Evolutionary conservation across 2,329 filamentous ascomycete genomes (phyloP).

Genomic region (Zasmidium citrigriseum): DNA sequence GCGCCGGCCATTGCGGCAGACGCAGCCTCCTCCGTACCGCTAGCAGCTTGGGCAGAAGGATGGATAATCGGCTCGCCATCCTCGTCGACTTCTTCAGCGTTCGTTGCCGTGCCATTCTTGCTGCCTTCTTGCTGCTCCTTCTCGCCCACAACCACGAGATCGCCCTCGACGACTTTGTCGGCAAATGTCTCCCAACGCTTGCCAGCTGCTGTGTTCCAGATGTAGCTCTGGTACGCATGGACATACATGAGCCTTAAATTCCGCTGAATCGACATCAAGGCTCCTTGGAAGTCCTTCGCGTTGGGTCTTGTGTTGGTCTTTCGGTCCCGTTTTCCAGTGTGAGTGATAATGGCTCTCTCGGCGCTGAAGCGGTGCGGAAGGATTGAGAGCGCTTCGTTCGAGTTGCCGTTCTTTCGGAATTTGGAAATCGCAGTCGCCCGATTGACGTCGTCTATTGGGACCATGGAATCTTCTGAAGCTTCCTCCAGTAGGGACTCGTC

Average conservation of each 20-base stretch:
- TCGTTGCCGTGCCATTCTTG: slow-evolving; percentile 34
- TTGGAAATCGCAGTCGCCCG: slow-evolving; percentile 77
- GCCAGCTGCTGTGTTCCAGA: slow-evolving; percentile 88
- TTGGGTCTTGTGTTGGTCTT: slow-evolving; percentile 49
- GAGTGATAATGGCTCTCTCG: slow-evolving; percentile 75
- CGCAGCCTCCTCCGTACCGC: slow-evolving; percentile 7
- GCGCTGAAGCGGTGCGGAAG: slow-evolving; percentile 82
- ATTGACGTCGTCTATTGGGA: slow-evolving; percentile 73
- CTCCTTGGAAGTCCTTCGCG: slow-evolving; percentile 74
- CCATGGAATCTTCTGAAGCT: slow-evolving; percentile 48
- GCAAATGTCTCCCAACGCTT: slow-evolving; percentile 79
- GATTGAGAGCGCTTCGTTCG: slow-evolving; percentile 59
- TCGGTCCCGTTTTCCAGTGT: slow-evolving; percentile 58
- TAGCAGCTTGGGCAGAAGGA: slow-evolving; percentile 43
- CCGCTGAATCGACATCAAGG: slow-evolving; percentile 75
- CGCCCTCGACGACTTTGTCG: slow-evolving; percentile 73
- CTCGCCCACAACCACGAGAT: slow-evolving; percentile 72
- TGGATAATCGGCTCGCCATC: slow-evolving; percentile 68
- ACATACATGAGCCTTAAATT: slow-evolving; percentile 91
- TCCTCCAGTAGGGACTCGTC: slow-evolving; percentile 63
- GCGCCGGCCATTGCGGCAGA: slow-evolving; percentile 47
- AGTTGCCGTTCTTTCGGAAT: slow-evolving; percentile 61
- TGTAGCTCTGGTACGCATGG: slow-evolving; percentile 90
- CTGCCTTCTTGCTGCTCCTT: slow-evolving; percentile 50
- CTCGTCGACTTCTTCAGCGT: slow-evolving; percentile 51